phyloP scores from a whole-genome alignment of 371 early-diverging fungal species.

The Mucor saturninus region DNA sequence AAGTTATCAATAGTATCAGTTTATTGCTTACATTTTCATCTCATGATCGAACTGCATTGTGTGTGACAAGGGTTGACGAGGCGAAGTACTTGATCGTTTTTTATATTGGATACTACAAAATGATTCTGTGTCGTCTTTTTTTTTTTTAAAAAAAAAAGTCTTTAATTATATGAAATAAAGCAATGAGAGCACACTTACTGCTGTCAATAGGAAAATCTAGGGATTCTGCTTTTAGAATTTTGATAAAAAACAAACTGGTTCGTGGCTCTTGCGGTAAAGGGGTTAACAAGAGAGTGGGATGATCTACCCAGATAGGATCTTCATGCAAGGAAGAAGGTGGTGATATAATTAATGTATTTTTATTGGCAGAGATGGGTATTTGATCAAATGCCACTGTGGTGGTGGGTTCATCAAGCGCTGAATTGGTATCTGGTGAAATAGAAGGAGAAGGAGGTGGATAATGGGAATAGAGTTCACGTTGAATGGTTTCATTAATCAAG shows the following conservation, averaged over 20 bases:
- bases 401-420: background rate
- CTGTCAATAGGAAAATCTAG: constrained; percentile 40
- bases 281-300: background rate
- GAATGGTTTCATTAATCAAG: constrained; percentile 18
- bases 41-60: constrained; percentile 22
- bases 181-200: constrained; percentile 16
- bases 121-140: constrained; percentile 7
- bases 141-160: background rate
- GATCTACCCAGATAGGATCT: constrained; percentile 11
- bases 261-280: background rate
- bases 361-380: constrained; percentile 10
- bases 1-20: background rate
- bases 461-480: constrained; percentile 20
- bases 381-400: constrained; percentile 4
- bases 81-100: constrained; percentile 5
- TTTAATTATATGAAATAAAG: background rate
- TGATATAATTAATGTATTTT: background rate
- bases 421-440: background rate
- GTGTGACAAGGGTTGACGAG: constrained; percentile 9
- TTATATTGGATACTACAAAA: constrained; percentile 26
- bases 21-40: constrained; percentile 23
- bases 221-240: constrained; percentile 25
- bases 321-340: background rate
- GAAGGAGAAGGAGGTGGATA: constrained; percentile 8
- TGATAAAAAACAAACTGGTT: constrained; percentile 8